A percentile compares a stretch with the other conserved stretches of the same genome.
These are phyloP conservation scores for Sporothrix brunneoviolacea DNA, from an alignment of 2,329 filamentous ascomycete species.

Conservation along the genomic window DNA sequence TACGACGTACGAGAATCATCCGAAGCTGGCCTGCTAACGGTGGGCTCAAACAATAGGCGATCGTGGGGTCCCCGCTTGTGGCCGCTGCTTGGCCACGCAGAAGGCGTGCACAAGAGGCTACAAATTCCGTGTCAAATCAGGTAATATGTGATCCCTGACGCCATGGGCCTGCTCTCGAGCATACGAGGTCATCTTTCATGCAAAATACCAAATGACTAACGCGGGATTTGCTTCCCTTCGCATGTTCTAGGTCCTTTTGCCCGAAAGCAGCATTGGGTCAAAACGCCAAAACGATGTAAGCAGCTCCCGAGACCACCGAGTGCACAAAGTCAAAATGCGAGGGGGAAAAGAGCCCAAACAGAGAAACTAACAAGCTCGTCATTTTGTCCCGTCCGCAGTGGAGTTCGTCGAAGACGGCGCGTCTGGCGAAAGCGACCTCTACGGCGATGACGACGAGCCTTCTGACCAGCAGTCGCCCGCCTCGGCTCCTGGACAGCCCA, in stretches of 20 bases:
- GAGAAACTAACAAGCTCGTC: slow-evolving; percentile 14
- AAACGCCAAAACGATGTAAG: slow-evolving; percentile 24
- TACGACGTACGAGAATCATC: not conserved
- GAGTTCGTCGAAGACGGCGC: slow-evolving; percentile 15
- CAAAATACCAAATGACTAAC: not conserved
- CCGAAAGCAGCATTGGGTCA: slow-evolving; percentile 29
- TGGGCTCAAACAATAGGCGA: no score
- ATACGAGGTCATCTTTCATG: no score
- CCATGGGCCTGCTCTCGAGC: no score
- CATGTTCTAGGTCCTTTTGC: slow-evolving; percentile 22
- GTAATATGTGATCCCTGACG: slow-evolving; percentile 13
- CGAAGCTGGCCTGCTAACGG: no score
- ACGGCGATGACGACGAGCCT: slow-evolving; percentile 8
- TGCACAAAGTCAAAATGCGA: no score
- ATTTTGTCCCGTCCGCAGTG: slow-evolving; percentile 1
- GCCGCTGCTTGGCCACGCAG: slow-evolving; percentile 24
- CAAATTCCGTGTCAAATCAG: slow-evolving; percentile 27
- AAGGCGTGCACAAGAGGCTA: slow-evolving; percentile 26
- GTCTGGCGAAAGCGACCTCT: slow-evolving; percentile 10
- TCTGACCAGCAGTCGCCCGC: not conserved
- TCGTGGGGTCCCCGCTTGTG: slow-evolving; percentile 29
- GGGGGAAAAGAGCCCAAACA: no score
- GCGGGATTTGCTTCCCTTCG: not conserved
- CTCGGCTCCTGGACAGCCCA: not conserved
- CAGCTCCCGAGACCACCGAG: no score